Evolutionary conservation across 1,284 basidiomycete species (phyloP).

Genomic region (Agroathelia rolfsii): DNA sequence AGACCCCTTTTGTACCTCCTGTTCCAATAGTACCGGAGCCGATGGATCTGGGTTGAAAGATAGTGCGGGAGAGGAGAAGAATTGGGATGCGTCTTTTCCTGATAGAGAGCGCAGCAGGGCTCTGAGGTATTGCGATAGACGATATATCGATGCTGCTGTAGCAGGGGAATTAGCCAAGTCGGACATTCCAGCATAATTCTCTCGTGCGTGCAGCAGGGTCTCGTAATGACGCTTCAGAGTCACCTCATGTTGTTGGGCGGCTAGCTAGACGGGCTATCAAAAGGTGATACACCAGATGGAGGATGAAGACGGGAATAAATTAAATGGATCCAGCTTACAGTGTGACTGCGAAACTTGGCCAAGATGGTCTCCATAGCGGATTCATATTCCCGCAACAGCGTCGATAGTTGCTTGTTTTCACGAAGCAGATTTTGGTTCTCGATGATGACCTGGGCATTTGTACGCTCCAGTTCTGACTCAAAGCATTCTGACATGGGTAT

Average conservation of each 20-base stretch:
- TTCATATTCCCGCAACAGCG: constrained; percentile 91
- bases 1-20: no score
- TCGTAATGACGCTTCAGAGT: constrained; percentile 90
- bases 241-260: constrained; percentile 87
- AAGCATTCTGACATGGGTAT: constrained; percentile 62
- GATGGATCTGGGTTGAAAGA: no score
- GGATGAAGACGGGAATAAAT: constrained; percentile 3
- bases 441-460: constrained; percentile 83
- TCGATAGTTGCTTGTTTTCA: constrained; percentile 89
- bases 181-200: constrained; percentile 49
- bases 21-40: no score
- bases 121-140: constrained; percentile 64
- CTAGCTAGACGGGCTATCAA: constrained; percentile 40
- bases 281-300: constrained; percentile 8
- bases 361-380: constrained; percentile 92
- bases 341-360: constrained; percentile 89
- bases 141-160: constrained; percentile 47
- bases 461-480: constrained; percentile 85
- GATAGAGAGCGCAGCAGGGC: constrained; percentile 62
- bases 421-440: constrained; percentile 90
- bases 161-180: constrained; percentile 52
- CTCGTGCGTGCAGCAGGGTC: constrained; percentile 65
- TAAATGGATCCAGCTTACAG: constrained; percentile 42
- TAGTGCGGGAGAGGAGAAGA: constrained; percentile 22
- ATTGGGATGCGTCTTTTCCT: constrained; percentile 54